Evolutionary conservation across 139 green algal genomes (phyloP).

Genomic region (Chlorella sp.): DNA sequence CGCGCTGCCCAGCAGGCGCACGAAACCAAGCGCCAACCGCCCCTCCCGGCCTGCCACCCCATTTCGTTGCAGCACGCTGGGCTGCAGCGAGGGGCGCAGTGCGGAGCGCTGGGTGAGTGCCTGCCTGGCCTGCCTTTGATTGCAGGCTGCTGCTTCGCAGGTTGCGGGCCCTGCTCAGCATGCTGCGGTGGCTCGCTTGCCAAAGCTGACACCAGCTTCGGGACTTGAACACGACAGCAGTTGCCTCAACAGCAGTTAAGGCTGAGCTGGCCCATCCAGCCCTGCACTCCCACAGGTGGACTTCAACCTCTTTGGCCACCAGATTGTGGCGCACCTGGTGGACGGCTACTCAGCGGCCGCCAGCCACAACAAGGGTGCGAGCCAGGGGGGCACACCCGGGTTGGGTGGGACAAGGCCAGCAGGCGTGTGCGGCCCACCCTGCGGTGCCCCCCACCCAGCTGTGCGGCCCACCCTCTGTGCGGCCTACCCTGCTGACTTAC

Average conservation of each 20-base stretch:
- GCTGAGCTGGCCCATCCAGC: too few relatives aligned
- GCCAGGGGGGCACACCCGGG: not conserved
- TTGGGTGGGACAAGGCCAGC: not conserved
- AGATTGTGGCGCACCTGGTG: slow-evolving; percentile 81
- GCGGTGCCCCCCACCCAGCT: too few relatives aligned
- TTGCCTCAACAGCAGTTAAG: too few relatives aligned
- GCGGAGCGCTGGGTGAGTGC: not conserved
- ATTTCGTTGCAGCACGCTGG: slow-evolving; percentile 52
- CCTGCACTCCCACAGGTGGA: slow-evolving; percentile 57
- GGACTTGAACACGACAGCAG: too few relatives aligned
- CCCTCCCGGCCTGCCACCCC: not conserved
- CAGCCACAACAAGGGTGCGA: slow-evolving; percentile 23
- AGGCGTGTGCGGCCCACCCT: too few relatives aligned
- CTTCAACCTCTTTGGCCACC: slow-evolving; percentile 82
- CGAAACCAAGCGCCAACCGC: not conserved
- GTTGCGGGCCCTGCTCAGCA: too few relatives aligned
- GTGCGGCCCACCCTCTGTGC: not conserved
- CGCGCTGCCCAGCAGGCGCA: too few relatives aligned
- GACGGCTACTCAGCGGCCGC: slow-evolving; percentile 63
- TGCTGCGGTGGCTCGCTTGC: too few relatives aligned
- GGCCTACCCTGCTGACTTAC: not conserved
- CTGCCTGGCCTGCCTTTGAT: not conserved
- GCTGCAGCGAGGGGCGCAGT: slow-evolving; percentile 69
- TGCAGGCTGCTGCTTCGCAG: slow-evolving; percentile 51
- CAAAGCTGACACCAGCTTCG: too few relatives aligned